Evolutionary conservation across 2,329 filamentous ascomycete species (phyloP).

Genomic region (Xylariaceae sp.): DNA sequence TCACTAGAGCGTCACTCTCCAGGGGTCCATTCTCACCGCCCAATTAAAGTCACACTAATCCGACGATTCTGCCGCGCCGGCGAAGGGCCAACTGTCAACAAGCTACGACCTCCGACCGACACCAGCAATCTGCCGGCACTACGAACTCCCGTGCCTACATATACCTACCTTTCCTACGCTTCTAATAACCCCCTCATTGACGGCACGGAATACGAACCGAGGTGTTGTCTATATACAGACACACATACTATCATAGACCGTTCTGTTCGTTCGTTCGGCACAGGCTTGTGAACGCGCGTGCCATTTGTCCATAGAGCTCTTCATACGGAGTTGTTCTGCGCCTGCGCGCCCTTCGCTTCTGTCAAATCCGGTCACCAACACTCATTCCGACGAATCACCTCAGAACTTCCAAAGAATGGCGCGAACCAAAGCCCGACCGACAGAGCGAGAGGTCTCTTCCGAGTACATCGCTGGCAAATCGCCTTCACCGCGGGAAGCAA

Average conservation of each 20-base stretch:
- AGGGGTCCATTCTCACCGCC: conserved; percentile 15
- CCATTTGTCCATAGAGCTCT: background rate
- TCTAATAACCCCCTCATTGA: too few relatives aligned
- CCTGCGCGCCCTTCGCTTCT: too few relatives aligned
- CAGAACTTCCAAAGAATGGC: conserved; percentile 49
- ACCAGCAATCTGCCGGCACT: too few relatives aligned
- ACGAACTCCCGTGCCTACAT: too few relatives aligned
- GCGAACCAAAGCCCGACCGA: conserved; percentile 59
- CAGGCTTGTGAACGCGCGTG: background rate
- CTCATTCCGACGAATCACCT: background rate
- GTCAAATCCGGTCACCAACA: background rate
- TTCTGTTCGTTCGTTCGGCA: background rate
- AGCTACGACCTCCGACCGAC: background rate
- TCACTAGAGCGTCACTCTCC: background rate
- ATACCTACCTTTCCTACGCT: too few relatives aligned
- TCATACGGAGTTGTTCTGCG: too few relatives aligned
- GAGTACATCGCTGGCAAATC: conserved; percentile 49
- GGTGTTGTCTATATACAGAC: too few relatives aligned
- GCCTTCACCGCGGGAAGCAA: conserved; percentile 22
- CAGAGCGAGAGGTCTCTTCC: conserved; percentile 61
- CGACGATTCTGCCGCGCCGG: conserved; percentile 28
- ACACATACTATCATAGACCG: too few relatives aligned
- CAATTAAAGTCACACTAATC: conserved; percentile 6
- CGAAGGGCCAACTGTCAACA: conserved; percentile 29
- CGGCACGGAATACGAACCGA: too few relatives aligned